Evolutionary conservation across 768 basidiomycete species (phyloP), one percentile per base, ranked within the genome.

Genomic region (Austroboletus eburneus): DNA sequence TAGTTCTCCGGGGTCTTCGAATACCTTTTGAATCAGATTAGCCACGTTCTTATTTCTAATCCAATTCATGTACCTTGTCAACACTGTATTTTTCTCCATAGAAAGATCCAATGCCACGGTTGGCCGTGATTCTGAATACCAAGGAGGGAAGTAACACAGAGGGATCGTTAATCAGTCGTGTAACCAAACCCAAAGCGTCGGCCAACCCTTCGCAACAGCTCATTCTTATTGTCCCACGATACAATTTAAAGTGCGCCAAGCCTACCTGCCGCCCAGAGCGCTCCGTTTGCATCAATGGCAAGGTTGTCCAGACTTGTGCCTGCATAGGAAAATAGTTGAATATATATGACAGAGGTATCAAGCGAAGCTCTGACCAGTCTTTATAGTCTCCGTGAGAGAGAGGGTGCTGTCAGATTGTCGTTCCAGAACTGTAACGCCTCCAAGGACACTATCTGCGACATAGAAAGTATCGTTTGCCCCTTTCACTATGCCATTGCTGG

Each of bases 391-490:
- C 3, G 64, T 69, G 13, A 82, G 54, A 18, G 78, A 65, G 16
- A 89, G 72, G 0, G 76, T 73, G 50, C 85, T 65, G 51, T 89
- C 82, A 2, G 67, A 64, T 56, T 83, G 80, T 42, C 67, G 63
- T 53, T 87, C 80, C 18, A 87, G 66, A 38, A 85, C 67, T 30
- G 59, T 70, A 23, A 88, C 54, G 9, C 61, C 65, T 3, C 80
- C 81, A 2, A 53, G 50, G n/a, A 71, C 35, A 12, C 61, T 59
- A 49, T 73, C 77, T 4, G 70, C 74, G 18, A 85, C 77, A 57
- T 86, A 88, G 50, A 85, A 67, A 0, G 81, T 81, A n/a, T 77
- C 81, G 49, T 85, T 82, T 16, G 50, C 36, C 9, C 75, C 77
- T 24, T 67, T 67, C 7, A 72, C 72, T 42, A 87, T 85, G 5